phyloP scores from a whole-genome alignment of 78 protist species.

The Reticulomyxa filosa region DNA sequence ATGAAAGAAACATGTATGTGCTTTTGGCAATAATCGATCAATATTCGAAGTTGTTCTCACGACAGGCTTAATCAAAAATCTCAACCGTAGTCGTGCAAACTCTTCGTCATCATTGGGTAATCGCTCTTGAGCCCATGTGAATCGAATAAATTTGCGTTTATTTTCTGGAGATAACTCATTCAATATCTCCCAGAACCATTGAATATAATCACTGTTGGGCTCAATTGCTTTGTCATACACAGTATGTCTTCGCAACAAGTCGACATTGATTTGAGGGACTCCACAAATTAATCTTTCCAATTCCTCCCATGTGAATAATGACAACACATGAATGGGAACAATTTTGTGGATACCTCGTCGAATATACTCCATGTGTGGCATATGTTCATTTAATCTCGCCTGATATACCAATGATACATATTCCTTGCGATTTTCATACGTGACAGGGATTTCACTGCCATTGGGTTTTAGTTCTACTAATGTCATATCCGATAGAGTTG shows the following conservation, averaged over 20 bases:
- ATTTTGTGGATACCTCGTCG: constrained; percentile 4
- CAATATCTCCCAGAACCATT: constrained; percentile 19
- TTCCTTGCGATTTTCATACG: constrained; percentile 5
- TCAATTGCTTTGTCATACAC: not conserved
- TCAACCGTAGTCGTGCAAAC: constrained; percentile 12
- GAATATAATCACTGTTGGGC: not conserved
- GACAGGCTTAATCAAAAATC: constrained; percentile 24
- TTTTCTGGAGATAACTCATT: constrained; percentile 11
- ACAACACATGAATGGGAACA: constrained; percentile 12
- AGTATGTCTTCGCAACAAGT: constrained; percentile 16
- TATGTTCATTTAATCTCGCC: constrained; percentile 9
- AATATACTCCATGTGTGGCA: constrained; percentile 5
- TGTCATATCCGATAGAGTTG: no score
- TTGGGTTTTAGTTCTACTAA: not conserved
- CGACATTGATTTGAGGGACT: constrained; percentile 3
- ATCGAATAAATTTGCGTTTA: constrained; percentile 10
- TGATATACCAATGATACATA: constrained; percentile 6
- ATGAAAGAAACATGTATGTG: no score
- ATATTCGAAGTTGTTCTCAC: no score
- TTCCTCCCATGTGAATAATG: constrained; percentile 9
- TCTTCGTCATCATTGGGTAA: constrained; percentile 16
- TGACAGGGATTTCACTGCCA: not conserved
- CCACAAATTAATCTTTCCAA: constrained; percentile 22
- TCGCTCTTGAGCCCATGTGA: constrained; percentile 31
- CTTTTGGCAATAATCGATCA: no score